These are phyloP conservation scores for Solanum paucissectum DNA, from an alignment of 257 asterid species.

Conservation along the genomic window DNA sequence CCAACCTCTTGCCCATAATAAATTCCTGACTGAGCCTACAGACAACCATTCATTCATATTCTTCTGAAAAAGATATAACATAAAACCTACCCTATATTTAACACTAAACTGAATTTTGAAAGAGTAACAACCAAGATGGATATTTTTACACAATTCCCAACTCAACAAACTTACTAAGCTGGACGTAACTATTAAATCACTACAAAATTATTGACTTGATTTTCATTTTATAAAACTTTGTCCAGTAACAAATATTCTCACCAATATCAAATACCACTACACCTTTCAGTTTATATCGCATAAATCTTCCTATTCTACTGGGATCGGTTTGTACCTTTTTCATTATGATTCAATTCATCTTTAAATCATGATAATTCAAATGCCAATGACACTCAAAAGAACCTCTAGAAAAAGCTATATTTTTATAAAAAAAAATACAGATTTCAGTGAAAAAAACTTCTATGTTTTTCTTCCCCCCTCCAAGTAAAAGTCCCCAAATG, in stretches of 20 bases:
- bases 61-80: constrained; percentile 3
- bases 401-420: neutral
- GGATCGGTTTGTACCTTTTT: neutral
- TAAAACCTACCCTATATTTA: constrained; percentile 11
- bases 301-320: neutral
- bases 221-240: neutral
- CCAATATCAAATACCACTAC: neutral
- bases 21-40: constrained; percentile 48
- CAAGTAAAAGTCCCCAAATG: neutral
- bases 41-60: constrained; percentile 31
- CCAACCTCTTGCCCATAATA: constrained; percentile 42
- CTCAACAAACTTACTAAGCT: neutral
- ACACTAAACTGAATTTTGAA: neutral
- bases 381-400: neutral
- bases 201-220: neutral
- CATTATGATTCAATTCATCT: neutral
- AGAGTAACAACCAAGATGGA: neutral
- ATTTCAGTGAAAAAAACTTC: neutral
- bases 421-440: neutral
- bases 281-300: neutral
- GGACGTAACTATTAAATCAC: neutral
- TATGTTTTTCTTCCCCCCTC: neutral
- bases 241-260: neutral
- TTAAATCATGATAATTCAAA: neutral
- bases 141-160: neutral